Percentiles rank a stretch among this genome's conserved stretches.
phyloP scores from a whole-genome alignment of 129 eudicot genomes.

The Dittrichia graveolens region DNA sequence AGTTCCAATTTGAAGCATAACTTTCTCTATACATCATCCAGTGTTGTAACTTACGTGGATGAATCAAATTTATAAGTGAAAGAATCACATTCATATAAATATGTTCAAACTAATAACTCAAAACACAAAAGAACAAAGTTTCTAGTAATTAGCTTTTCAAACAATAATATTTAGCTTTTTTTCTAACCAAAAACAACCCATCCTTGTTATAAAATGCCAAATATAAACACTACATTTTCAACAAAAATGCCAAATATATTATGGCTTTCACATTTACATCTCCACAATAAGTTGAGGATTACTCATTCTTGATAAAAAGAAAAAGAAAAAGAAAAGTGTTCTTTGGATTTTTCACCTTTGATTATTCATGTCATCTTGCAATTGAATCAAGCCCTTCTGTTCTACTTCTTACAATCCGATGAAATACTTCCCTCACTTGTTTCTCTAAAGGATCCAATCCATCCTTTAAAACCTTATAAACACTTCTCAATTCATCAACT shows the following conservation, averaged over 20 bases:
- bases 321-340: neutral
- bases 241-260: slow-evolving; percentile 21
- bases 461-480: slow-evolving; percentile 43
- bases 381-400: slow-evolving; percentile 35
- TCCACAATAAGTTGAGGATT: slow-evolving; percentile 25
- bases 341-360: slow-evolving; percentile 19
- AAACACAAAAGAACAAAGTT: slow-evolving; percentile 1
- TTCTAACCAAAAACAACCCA: slow-evolving; percentile 17
- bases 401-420: slow-evolving; percentile 34
- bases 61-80: too few species aligned
- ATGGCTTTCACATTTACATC: slow-evolving; percentile 29
- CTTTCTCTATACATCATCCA: too few species aligned
- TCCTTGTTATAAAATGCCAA: neutral
- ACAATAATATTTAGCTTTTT: slow-evolving; percentile 6
- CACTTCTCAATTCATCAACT: slow-evolving; percentile 47
- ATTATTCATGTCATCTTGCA: slow-evolving; percentile 27
- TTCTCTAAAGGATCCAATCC: slow-evolving; percentile 77
- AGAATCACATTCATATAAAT: too few species aligned
- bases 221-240: neutral
- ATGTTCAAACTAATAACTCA: neutral
- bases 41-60: too few species aligned
- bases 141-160: neutral
- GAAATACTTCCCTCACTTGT: slow-evolving; percentile 60
- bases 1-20: neutral
- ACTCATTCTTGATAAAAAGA: slow-evolving; percentile 6